Percentiles rank a stretch among this genome's conserved stretches.
Conservation (phyloP, 1,284 basidiomycete species). For the Chalciporus sp. region DNA sequence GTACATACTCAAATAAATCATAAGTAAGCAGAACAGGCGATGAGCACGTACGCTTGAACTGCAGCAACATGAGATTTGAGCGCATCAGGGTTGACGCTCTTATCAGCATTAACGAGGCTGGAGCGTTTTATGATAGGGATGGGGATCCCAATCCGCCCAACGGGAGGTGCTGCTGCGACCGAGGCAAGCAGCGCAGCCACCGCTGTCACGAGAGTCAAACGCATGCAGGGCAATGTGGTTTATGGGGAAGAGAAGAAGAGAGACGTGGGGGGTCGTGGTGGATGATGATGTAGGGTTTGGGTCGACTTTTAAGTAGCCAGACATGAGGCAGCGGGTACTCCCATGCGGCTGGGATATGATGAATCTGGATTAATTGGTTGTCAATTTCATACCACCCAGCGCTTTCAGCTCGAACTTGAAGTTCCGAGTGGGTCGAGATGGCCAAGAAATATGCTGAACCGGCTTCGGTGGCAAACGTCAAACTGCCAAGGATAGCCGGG, state of each 20-base stretch:
- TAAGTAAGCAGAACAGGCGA: not conserved
- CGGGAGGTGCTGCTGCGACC: conserved; percentile 12
- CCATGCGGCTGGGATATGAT: no score
- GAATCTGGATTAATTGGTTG: no score
- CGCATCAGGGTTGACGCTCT: conserved; percentile 10
- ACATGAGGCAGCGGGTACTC: no score
- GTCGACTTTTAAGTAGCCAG: no score
- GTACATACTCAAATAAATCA: not conserved
- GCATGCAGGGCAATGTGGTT: conserved; percentile 11
- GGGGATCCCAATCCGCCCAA: not conserved
- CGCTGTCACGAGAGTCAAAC: conserved; percentile 13
- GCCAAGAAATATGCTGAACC: no score
- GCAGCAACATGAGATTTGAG: conserved; percentile 13
- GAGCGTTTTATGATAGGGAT: conserved; percentile 22
- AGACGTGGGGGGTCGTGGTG: no score
- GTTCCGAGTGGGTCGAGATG: no score
- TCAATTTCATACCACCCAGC: no score
- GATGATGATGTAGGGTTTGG: no score
- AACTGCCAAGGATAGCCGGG: no score
- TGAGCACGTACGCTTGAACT: conserved; percentile 12
- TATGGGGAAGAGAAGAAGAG: not conserved
- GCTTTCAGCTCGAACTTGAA: no score
- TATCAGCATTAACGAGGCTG: conserved; percentile 5
- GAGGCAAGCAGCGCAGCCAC: conserved; percentile 14
- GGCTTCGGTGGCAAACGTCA: no score